These are phyloP conservation scores for Durotheca rogersii DNA, from an alignment of 495 filamentous ascomycete genomes.

Conservation along the genomic window DNA sequence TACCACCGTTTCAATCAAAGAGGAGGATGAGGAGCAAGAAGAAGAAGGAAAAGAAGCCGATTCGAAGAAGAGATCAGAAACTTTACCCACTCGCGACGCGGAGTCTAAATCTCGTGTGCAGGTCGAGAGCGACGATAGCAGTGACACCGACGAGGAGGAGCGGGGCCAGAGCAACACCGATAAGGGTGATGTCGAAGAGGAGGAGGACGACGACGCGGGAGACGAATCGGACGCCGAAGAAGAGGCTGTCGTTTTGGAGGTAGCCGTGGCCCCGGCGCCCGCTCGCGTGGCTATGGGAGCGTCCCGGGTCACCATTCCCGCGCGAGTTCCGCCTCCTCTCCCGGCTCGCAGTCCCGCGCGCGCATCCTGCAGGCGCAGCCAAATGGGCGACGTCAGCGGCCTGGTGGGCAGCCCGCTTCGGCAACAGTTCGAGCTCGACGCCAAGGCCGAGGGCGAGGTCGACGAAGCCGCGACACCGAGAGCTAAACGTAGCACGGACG, in stretches of 20 bases:
- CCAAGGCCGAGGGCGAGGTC: conserved; percentile 25
- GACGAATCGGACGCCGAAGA: conserved; percentile 49
- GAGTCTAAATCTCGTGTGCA: conserved; percentile 6
- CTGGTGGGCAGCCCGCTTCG: conserved; percentile 33
- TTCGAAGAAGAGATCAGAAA: conserved; percentile 33
- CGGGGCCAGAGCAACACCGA: conserved; percentile 32
- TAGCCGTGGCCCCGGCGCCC: conserved; percentile 49
- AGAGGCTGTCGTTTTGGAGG: conserved; percentile 54
- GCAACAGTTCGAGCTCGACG: conserved; percentile 31
- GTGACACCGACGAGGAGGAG: conserved; percentile 32
- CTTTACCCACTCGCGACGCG: conserved; percentile 18
- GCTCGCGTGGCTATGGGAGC: conserved; percentile 54
- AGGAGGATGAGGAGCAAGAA: conserved; percentile 26
- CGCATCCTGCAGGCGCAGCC: conserved; percentile 42
- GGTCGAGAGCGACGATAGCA: background rate
- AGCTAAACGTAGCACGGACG: conserved; percentile 11
- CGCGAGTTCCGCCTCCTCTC: conserved; percentile 64
- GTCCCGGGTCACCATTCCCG: conserved; percentile 66
- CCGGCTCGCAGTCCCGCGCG: conserved; percentile 61
- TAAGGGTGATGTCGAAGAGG: conserved; percentile 44
- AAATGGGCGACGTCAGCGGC: conserved; percentile 29
- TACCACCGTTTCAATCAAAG: conserved; percentile 22
- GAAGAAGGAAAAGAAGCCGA: conserved; percentile 29
- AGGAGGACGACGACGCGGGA: conserved; percentile 48
- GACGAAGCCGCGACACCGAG: conserved; percentile 21